A percentile compares a stretch with the other conserved stretches of the same genome.
These are phyloP conservation scores for Stephania yunnanensis DNA, from an alignment of 164 flowering plant species.

Conservation along the genomic window DNA sequence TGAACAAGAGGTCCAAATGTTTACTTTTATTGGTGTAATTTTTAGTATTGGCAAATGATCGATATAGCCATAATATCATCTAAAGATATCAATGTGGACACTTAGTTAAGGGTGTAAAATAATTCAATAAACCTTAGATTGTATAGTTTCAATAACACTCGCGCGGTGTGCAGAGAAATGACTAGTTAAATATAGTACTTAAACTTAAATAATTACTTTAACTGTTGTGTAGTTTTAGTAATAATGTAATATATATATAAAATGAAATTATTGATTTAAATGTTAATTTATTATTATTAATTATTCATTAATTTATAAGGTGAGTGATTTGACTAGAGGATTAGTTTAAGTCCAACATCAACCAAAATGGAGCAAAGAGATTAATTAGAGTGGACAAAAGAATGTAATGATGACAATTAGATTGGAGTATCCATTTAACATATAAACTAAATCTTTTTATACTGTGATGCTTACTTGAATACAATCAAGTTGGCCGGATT, in stretches of 20 bases:
- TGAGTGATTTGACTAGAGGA: not conserved
- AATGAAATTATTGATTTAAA: not conserved
- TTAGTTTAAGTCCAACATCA: not conserved
- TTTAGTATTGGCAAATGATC: too few species aligned
- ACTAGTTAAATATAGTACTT: not conserved
- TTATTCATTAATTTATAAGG: not conserved
- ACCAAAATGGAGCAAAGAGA: not conserved
- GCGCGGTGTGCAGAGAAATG: too few species aligned
- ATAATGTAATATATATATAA: too few species aligned
- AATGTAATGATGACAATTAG: not conserved
- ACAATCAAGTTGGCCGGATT: not conserved
- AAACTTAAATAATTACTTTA: not conserved
- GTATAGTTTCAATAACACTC: too few species aligned
- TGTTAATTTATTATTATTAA: too few species aligned
- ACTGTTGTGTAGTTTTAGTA: not conserved
- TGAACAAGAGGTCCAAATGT: too few species aligned
- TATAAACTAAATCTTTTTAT: not conserved
- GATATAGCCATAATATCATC: too few species aligned
- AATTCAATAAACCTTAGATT: too few species aligned
- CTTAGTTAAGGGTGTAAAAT: too few species aligned
- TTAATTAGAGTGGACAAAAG: not conserved
- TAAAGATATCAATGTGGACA: too few species aligned
- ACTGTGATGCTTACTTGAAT: not conserved
- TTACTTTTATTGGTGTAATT: too few species aligned
- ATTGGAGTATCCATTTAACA: not conserved